Percentiles rank a stretch among this genome's conserved stretches.
These are phyloP conservation scores for Stephanodiscus triporus DNA, from an alignment of 108 stramenopile genomes.

Conservation along the genomic window DNA sequence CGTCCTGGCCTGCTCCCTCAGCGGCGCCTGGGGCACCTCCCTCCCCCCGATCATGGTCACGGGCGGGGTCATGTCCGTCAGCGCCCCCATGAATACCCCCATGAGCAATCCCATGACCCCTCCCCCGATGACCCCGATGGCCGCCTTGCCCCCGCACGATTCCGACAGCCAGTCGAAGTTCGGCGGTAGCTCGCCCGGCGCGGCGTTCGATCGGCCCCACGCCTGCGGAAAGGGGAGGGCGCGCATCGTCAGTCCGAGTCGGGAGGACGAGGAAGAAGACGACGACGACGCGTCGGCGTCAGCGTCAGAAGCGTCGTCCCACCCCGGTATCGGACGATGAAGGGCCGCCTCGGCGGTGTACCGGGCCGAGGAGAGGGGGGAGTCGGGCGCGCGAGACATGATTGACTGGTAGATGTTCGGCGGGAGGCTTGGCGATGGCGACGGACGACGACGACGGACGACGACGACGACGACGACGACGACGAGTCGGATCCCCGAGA, in stretches of 20 bases:
- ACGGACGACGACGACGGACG: not conserved
- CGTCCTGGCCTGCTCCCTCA: slow-evolving; percentile 80
- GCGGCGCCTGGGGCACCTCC: slow-evolving; percentile 87
- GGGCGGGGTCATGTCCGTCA: slow-evolving; percentile 85
- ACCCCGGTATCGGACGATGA: slow-evolving; percentile 48
- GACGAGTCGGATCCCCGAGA: not conserved
- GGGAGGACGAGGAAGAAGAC: slow-evolving; percentile 7
- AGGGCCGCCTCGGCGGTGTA: slow-evolving; percentile 72
- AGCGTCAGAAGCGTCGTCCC: too few relatives aligned
- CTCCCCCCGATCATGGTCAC: slow-evolving; percentile 83
- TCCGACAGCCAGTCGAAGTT: slow-evolving; percentile 85
- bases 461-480: too few relatives aligned
- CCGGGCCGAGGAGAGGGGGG: slow-evolving; percentile 49
- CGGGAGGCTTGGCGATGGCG: not conserved
- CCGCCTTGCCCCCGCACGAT: slow-evolving; percentile 85
- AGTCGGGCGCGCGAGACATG: slow-evolving; percentile 53
- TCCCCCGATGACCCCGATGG: slow-evolving; percentile 86
- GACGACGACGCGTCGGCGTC: not conserved
- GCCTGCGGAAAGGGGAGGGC: slow-evolving; percentile 74
- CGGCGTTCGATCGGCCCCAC: slow-evolving; percentile 58
- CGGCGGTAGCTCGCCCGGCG: slow-evolving; percentile 72
- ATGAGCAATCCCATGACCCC: slow-evolving; percentile 87
- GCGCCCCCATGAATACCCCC: slow-evolving; percentile 91
- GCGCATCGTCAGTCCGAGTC: slow-evolving; percentile 42
- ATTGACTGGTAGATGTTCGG: slow-evolving; percentile 67